Evolutionary conservation across 2,329 filamentous ascomycete genomes (phyloP).

Genomic region (Plectosphaerella sp.): DNA sequence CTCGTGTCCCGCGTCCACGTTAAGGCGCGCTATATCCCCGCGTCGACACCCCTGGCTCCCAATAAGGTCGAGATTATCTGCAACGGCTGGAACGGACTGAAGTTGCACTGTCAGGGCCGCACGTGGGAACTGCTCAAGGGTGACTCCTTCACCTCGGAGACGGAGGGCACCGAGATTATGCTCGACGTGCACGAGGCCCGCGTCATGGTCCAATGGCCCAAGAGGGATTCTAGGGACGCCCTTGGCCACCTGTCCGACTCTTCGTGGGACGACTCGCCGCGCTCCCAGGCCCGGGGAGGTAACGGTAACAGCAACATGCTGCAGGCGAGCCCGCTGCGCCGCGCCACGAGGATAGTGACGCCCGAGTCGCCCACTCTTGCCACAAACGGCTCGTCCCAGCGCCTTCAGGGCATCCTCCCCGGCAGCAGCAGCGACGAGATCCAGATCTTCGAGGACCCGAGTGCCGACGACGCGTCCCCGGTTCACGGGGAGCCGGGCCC

Average conservation of each 20-base stretch:
- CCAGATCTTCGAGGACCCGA: constrained; percentile 16
- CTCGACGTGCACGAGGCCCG: constrained; percentile 91
- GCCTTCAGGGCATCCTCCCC: constrained; percentile 40
- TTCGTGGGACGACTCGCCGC: constrained; percentile 65
- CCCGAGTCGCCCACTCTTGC: constrained; percentile 62
- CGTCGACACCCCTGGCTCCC: constrained; percentile 61
- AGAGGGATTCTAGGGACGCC: constrained; percentile 43
- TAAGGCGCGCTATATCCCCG: constrained; percentile 76
- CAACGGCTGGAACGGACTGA: constrained; percentile 92
- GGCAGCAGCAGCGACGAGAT: constrained; percentile 9
- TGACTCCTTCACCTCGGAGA: constrained; percentile 85
- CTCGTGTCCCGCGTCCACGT: constrained; percentile 92
- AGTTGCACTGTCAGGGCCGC: constrained; percentile 84
- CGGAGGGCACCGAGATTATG: constrained; percentile 85
- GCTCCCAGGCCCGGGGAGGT: constrained; percentile 26
- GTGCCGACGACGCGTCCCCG: constrained; percentile 29
- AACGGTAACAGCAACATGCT: constrained; percentile 33
- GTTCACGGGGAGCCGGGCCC: constrained; percentile 31
- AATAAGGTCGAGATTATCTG: constrained; percentile 86
- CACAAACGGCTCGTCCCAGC: constrained; percentile 36
- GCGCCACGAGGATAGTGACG: constrained; percentile 58
- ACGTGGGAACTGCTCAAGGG: constrained; percentile 84
- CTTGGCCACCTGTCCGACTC: constrained; percentile 57
- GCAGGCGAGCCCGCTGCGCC: constrained; percentile 57
- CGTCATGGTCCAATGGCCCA: constrained; percentile 85